Conservation (phyloP, 805 yeast genomes). For the Ogataea glucozyma region DNA sequence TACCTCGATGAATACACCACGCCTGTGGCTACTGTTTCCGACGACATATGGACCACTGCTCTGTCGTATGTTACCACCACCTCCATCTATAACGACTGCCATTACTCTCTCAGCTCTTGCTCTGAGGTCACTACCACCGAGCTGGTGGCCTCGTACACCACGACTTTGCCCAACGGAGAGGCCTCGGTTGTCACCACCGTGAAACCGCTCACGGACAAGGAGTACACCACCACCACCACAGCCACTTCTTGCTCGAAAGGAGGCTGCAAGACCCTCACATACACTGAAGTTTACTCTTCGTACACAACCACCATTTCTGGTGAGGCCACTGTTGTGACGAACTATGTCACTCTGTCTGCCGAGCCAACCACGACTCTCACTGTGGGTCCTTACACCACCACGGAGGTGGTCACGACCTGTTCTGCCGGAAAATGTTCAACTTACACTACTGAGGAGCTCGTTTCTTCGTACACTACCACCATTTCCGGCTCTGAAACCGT, state of each 20-base stretch:
- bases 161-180: constrained; percentile 20
- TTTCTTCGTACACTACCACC: constrained; percentile 25
- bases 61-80: constrained; percentile 24
- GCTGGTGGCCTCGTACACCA: constrained; percentile 27
- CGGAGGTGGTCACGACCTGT: constrained; percentile 20
- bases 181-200: constrained; percentile 25
- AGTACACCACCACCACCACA: constrained; percentile 13
- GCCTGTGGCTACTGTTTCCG: constrained; percentile 21
- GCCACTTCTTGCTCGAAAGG: constrained; percentile 6
- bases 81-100: constrained; percentile 22
- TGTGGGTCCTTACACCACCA: constrained; percentile 15
- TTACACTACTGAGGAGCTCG: constrained; percentile 19
- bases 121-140: constrained; percentile 27
- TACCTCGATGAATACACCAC: constrained; percentile 19
- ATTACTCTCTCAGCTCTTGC: constrained; percentile 22
- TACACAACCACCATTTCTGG: constrained; percentile 23
- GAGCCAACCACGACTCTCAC: constrained; percentile 5
- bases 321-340: constrained; percentile 16
- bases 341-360: background rate
- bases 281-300: constrained; percentile 19
- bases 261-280: constrained; percentile 15
- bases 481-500: constrained; percentile 17
- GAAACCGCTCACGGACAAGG: constrained; percentile 16
- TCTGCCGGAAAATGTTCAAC: constrained; percentile 16
- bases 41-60: constrained; percentile 14